Base-by-base conservation (phyloP, 768 basidiomycete species). In the Russula sp. region DNA sequence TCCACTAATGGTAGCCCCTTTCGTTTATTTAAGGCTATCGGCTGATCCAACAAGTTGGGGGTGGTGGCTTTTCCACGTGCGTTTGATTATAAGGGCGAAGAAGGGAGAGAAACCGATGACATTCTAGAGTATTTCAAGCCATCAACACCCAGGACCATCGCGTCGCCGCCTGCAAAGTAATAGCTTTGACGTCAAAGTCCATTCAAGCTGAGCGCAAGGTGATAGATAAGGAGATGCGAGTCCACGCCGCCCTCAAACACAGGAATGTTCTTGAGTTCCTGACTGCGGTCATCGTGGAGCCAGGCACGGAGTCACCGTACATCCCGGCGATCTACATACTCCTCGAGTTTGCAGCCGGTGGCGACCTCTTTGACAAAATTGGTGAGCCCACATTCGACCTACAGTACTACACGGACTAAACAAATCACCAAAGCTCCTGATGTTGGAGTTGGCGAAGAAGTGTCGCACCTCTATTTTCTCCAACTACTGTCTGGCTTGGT, bases 291-390 rank as follows among this genome's bases (percentile, higher is more conserved):
- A 75, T 90, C 3, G 86, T 93, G 0, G 92, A 94, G 65, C 70
- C 75, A 18, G 81, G 84, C 63, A 80, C 83, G 45, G 69, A 72
- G 45, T 65, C 67, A 29, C 68, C 67, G 3, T 94, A 86, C 69
- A 73, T 86, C 0, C 88, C 93, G 0, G 96, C 90, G 0, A 80
- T 93, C 22, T 99, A 98, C 70, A 92, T 99, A 81, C 75, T 98
- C 20, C 75, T 99, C 69, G 97, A 98, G 72, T 76, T 96, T 38
- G 97, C 96, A 0, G 85, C 85, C 1, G 95, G 94, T 22, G 97
- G 97, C 0, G 97, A 98, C 73, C 75, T 99, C 36, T 99, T 99
- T 72, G 97, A 99, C 74, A 99, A 98, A 78, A 99, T 99, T 55
- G 90, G 96, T 96, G 69, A 46, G 88, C 73, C 53, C 66, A 25